Base-by-base conservation (phyloP, 1,284 basidiomycete species). In the Ganoderma sp. region DNA sequence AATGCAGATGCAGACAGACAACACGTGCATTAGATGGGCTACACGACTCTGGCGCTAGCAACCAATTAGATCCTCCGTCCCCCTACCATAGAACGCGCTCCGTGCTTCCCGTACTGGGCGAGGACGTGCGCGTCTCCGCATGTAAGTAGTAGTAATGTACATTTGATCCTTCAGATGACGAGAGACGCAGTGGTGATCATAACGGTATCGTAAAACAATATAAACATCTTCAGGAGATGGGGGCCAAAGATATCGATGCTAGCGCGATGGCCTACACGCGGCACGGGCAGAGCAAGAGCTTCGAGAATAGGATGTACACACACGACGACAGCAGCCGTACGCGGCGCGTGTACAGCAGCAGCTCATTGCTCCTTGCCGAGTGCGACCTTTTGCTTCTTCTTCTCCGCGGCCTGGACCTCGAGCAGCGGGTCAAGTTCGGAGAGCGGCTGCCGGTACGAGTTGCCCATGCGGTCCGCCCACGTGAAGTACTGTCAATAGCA, bases 401-500 rank as follows among this genome's bases (percentile, higher is more conserved):
- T 68, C 70, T 79, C 74, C 15, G 66, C 67, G 45, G 72, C 76
- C 65, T 76, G 72, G 68, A 93, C 83, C 67, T 95, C 94, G 39
- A 92, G 83, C 64, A 98, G 75, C 1, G 98, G 97, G 78, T 99
- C 97, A 58, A 98, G 88, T 66, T 87, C 84, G 12, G 91, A 87
- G 67, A 87, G 87, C 2, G 97, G 97, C 67, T 95, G 90, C 65
- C 95, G 91, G 82, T 98, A 99, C 9, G 94, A 96, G 63, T 89
- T 89, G 69, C 90, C 92, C 64, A 85, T 84, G 63, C 91, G 88
- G 81, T 99, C 97, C 43, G 95, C 95, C 88, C 92, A 96, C 58
- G 96, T 98, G 80, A 99, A 99, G 84, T 99, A 99, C 90, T 91
- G 69, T 39, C 8, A 10, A 39, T 8, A 39, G 37, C 12, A 58